Conservation (phyloP, 2,329 filamentous ascomycete species). For the Xylaria sp. region DNA sequence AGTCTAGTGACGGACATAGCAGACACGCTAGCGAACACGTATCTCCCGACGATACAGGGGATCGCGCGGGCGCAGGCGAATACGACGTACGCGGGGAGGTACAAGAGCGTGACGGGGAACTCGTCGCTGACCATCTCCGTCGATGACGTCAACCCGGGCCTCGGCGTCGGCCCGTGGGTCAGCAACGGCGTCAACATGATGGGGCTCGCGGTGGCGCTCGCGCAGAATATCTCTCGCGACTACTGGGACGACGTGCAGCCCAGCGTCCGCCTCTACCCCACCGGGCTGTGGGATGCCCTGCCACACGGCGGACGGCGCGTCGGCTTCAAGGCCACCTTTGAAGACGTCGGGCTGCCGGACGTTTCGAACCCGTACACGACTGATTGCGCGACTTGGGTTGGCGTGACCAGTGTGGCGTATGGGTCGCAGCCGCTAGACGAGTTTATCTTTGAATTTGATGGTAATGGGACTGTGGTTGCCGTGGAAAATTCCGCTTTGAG, state of each 20-base stretch:
- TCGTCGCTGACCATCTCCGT: conserved; percentile 47
- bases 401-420: conserved; percentile 42
- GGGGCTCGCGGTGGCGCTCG: conserved; percentile 41
- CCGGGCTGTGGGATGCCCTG: conserved; percentile 44
- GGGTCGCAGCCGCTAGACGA: conserved; percentile 44
- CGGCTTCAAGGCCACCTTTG: conserved; percentile 51
- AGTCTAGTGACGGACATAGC: conserved; percentile 46
- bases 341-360: conserved; percentile 43
- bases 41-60: conserved; percentile 46
- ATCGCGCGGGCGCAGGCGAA: conserved; percentile 46
- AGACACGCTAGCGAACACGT: conserved; percentile 47
- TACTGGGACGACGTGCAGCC: conserved; percentile 42
- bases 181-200: conserved; percentile 51
- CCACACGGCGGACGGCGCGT: conserved; percentile 43
- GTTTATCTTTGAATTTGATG: conserved; percentile 47
- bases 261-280: conserved; percentile 49
- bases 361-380: conserved; percentile 40
- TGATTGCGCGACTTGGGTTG: conserved; percentile 45
- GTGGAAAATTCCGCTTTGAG: conserved; percentile 45
- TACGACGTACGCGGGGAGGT: conserved; percentile 43
- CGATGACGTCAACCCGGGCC: conserved; percentile 44
- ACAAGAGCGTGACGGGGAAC: conserved; percentile 42
- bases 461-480: conserved; percentile 40
- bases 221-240: conserved; percentile 36
- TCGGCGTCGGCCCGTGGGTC: conserved; percentile 47